Conservation (phyloP, 2,329 filamentous ascomycete genomes). For the Colletotrichum karsti region DNA sequence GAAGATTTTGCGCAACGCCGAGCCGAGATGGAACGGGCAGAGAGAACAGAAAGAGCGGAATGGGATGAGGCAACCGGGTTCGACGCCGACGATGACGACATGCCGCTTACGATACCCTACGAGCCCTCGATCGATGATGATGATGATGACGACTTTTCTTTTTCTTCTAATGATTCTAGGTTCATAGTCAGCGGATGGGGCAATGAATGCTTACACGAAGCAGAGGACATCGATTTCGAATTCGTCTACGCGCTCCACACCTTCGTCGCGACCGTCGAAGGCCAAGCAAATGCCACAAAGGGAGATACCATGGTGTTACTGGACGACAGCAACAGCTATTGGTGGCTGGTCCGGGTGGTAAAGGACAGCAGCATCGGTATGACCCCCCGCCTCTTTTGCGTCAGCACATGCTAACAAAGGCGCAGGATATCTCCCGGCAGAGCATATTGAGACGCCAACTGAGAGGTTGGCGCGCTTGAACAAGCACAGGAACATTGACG, state of each 20-base stretch:
- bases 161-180: slow-evolving; percentile 59
- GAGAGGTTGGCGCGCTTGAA: slow-evolving; percentile 93
- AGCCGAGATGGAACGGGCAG: slow-evolving; percentile 25
- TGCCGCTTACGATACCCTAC: slow-evolving; percentile 53
- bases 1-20: slow-evolving; percentile 18
- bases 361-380: slow-evolving; percentile 94
- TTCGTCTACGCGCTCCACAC: slow-evolving; percentile 99
- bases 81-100: slow-evolving; percentile 36
- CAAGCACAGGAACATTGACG: slow-evolving; percentile 98
- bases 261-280: slow-evolving; percentile 96
- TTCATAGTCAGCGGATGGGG: slow-evolving; percentile 79
- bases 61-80: slow-evolving; percentile 30
- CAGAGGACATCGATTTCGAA: slow-evolving; percentile 99
- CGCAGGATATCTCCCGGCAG: slow-evolving; percentile 90
- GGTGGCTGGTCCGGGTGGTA: slow-evolving; percentile 97
- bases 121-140: slow-evolving; percentile 54
- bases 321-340: slow-evolving; percentile 99
- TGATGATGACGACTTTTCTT: slow-evolving; percentile 72
- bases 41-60: slow-evolving; percentile 22
- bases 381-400: slow-evolving; percentile 23
- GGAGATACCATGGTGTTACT: slow-evolving; percentile 98
- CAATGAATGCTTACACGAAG: slow-evolving; percentile 85
- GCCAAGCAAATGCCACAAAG: slow-evolving; percentile 97
- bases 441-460: slow-evolving; percentile 98
- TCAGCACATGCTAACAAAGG: slow-evolving; percentile 32